Conservation (phyloP, 495 filamentous ascomycete species). For the Cetradonia linearis region DNA sequence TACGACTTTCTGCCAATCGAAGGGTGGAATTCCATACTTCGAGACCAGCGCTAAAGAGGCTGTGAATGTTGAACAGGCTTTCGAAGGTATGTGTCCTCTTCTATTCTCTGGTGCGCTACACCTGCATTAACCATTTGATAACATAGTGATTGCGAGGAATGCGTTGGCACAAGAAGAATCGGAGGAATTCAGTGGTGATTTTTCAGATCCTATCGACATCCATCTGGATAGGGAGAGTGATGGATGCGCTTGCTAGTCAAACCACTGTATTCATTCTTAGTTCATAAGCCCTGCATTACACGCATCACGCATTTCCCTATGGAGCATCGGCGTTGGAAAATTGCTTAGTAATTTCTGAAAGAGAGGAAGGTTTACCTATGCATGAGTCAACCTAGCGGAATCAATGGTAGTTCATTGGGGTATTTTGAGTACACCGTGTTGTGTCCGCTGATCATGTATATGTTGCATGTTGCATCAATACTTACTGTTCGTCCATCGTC, state of each 20-base stretch:
- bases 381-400: slow-evolving; percentile 7
- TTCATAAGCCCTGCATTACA: background rate
- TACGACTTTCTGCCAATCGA: slow-evolving; percentile 94
- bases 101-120: slow-evolving; percentile 1
- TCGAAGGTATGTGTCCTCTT: slow-evolving; percentile 59
- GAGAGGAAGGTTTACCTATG: background rate
- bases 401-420: background rate
- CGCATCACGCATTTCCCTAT: background rate
- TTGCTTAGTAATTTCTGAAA: background rate
- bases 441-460: background rate
- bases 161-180: slow-evolving; percentile 94
- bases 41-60: slow-evolving; percentile 99
- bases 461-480: no score
- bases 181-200: slow-evolving; percentile 84
- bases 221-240: slow-evolving; percentile 83
- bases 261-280: background rate
- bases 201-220: slow-evolving; percentile 95
- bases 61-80: slow-evolving; percentile 95
- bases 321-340: slow-evolving; percentile 11
- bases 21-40: slow-evolving; percentile 95
- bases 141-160: slow-evolving; percentile 85
- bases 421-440: background rate
- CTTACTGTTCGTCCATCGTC: no score
- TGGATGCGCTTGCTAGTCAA: slow-evolving; percentile 71
- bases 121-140: slow-evolving; percentile 19